phyloP scores from a whole-genome alignment of 768 basidiomycete species.

The Tylopilus sp. region DNA sequence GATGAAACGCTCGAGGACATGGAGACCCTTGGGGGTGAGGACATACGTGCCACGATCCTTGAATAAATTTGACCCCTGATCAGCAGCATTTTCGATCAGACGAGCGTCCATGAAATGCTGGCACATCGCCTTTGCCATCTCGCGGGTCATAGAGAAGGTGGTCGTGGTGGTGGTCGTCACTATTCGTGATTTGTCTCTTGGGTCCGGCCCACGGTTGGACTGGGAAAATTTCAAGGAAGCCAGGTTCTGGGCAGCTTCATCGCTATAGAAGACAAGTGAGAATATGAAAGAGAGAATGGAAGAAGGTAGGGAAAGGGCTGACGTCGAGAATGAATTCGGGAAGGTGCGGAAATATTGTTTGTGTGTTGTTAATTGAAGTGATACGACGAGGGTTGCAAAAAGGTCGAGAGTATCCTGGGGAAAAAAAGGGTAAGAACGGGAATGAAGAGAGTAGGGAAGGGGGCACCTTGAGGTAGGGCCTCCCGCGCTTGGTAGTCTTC shows the following conservation, averaged over 20 bases:
- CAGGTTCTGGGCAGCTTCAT: conserved; percentile 91
- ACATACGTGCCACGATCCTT: conserved; percentile 97
- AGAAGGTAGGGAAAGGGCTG: conserved; percentile 31
- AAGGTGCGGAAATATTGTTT: conserved; percentile 97
- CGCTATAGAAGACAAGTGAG: conserved; percentile 46
- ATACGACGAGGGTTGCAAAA: conserved; percentile 94
- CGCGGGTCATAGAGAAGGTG: conserved; percentile 98
- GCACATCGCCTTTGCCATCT: conserved; percentile 99
- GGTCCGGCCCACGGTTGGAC: conserved; percentile 97
- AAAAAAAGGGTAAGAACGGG: not conserved
- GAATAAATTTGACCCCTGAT: conserved; percentile 85
- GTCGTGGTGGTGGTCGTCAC: conserved; percentile 99
- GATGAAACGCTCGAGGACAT: conserved; percentile 99
- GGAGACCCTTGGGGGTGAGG: conserved; percentile 95
- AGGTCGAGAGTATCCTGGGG: conserved; percentile 94
- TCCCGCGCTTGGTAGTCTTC: conserved; percentile 96
- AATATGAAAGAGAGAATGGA: not conserved
- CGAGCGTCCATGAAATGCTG: conserved; percentile 99
- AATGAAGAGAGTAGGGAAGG: conserved; percentile 12
- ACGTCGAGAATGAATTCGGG: conserved; percentile 95
- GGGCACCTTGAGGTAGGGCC: conserved; percentile 86
- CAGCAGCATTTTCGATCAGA: conserved; percentile 93
- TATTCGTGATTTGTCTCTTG: conserved; percentile 95
- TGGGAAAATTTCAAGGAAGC: conserved; percentile 98
- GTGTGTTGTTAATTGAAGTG: conserved; percentile 82